Conservation (phyloP, 1,139 yeast species). For the Arxiozyma slooffiae region DNA sequence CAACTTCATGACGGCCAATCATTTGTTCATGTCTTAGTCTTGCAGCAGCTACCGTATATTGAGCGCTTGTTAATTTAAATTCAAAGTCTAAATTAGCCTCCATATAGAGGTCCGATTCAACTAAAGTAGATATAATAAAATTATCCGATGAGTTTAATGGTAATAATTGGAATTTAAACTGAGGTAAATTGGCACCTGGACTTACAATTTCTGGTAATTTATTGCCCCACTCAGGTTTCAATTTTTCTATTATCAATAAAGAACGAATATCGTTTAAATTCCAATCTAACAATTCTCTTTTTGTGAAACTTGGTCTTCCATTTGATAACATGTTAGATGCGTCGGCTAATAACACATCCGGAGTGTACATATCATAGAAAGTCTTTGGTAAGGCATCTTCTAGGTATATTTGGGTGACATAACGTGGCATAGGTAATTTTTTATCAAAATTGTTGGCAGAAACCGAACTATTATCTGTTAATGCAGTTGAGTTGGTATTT, state of each 20-base stretch:
- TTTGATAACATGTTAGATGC: conserved; percentile 31
- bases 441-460: neutral
- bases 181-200: conserved; percentile 18
- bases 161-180: conserved; percentile 31
- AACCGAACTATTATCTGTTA: conserved; percentile 4
- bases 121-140: conserved; percentile 39
- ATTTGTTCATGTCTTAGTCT: conserved; percentile 38
- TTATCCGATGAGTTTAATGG: conserved; percentile 45
- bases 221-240: conserved; percentile 45
- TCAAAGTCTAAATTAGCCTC: conserved; percentile 46
- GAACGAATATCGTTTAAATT: conserved; percentile 53
- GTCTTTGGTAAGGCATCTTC: conserved; percentile 40
- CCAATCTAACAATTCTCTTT: conserved; percentile 54
- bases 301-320: conserved; percentile 53
- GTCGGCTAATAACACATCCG: conserved; percentile 38
- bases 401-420: conserved; percentile 21
- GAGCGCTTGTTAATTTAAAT: conserved; percentile 49
- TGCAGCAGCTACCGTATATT: conserved; percentile 49
- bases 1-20: conserved; percentile 18
- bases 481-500: conserved; percentile 12
- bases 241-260: conserved; percentile 41
- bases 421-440: conserved; percentile 7
- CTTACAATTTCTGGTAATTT: conserved; percentile 38
- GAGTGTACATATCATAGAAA: conserved; percentile 45
- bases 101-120: conserved; percentile 46